Evolutionary conservation across 768 basidiomycete species (phyloP).

Genomic region (Tricholoma terreum): DNA sequence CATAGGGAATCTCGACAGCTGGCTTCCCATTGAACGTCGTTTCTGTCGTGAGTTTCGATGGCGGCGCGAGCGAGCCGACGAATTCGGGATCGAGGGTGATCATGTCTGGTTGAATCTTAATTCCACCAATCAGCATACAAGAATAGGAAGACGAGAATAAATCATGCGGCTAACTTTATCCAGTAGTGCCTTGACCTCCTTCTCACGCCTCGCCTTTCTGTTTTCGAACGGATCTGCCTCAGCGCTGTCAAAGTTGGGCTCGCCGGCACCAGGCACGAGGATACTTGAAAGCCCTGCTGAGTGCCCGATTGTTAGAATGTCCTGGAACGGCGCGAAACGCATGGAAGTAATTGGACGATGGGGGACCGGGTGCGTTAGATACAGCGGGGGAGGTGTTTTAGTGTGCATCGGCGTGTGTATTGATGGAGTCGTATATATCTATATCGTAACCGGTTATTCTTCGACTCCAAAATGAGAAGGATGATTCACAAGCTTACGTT

Average conservation of each 20-base stretch:
- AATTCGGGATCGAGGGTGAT: constrained; percentile 82
- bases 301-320: constrained; percentile 80
- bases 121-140: background rate
- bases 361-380: constrained; percentile 85
- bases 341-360: constrained; percentile 71
- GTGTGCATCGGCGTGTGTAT: constrained; percentile 55
- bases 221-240: constrained; percentile 97
- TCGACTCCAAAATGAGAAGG: background rate
- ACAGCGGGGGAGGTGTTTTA: constrained; percentile 68
- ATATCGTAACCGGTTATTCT: constrained; percentile 3
- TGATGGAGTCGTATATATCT: constrained; percentile 73
- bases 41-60: constrained; percentile 54
- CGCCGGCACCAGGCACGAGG: constrained; percentile 88
- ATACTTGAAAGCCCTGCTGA: constrained; percentile 75
- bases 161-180: constrained; percentile 64
- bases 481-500: constrained; percentile 51
- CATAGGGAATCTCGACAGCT: constrained; percentile 53
- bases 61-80: constrained; percentile 65
- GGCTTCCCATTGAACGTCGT: constrained; percentile 39
- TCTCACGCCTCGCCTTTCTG: constrained; percentile 74
- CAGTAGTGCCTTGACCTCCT: constrained; percentile 85
- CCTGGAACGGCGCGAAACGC: constrained; percentile 88
- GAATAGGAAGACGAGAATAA: background rate
- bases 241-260: constrained; percentile 89
- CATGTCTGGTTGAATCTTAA: constrained; percentile 87